A percentile compares a stretch with the other conserved stretches of the same genome.
Conservation (phyloP, 495 filamentous ascomycete species). For the Hypoxylon crocopeplum region DNA sequence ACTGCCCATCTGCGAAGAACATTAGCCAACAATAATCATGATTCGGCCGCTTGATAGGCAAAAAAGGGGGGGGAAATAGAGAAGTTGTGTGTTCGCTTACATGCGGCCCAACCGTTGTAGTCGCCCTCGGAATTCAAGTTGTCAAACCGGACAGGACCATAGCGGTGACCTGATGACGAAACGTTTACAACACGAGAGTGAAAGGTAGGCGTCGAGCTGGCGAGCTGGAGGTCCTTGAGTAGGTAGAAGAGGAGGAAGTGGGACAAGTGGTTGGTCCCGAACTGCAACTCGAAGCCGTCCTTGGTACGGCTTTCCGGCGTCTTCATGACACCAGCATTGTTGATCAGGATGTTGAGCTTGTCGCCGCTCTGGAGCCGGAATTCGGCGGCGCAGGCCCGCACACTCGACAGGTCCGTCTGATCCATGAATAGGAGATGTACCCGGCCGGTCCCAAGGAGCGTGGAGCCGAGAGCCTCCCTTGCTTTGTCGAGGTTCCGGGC, state of each 20-base stretch:
- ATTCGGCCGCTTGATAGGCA: too few relatives aligned
- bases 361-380: constrained; percentile 40
- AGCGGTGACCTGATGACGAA: too few relatives aligned
- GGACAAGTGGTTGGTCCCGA: constrained; percentile 58
- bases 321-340: constrained; percentile 51
- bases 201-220: too few relatives aligned
- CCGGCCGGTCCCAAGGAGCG: constrained; percentile 28
- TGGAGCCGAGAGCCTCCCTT: constrained; percentile 39
- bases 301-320: constrained; percentile 46
- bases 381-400: constrained; percentile 48
- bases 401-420: constrained; percentile 50
- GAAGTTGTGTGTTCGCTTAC: too few relatives aligned
- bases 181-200: too few relatives aligned
- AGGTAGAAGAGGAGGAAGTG: constrained; percentile 64
- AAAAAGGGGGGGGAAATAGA: too few relatives aligned
- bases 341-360: constrained; percentile 43
- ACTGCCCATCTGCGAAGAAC: constrained; percentile 52
- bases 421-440: constrained; percentile 53
- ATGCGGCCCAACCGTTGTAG: too few relatives aligned
- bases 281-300: constrained; percentile 58
- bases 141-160: too few relatives aligned
- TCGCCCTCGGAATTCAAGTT: too few relatives aligned
- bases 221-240: constrained; percentile 51
- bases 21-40: neutral
- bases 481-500: constrained; percentile 48